Evolutionary conservation across 2,329 filamentous ascomycete genomes (phyloP).

Genomic region (Aspergillus japonicus): DNA sequence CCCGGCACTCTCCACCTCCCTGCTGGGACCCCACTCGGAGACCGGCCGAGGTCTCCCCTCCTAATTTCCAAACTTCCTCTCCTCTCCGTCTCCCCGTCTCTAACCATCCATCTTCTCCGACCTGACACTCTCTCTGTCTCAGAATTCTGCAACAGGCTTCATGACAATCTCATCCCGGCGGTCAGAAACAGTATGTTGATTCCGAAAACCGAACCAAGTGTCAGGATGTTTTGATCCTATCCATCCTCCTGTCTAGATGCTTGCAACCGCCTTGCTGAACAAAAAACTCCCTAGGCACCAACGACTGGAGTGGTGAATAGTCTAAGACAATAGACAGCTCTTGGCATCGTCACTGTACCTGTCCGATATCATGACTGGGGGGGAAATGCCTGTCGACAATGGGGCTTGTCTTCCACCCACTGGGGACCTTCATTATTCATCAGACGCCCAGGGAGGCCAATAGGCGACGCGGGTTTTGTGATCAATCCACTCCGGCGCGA

Average conservation of each 20-base stretch:
- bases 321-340: neutral
- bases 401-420: neutral
- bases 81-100: neutral
- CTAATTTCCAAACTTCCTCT: neutral
- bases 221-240: neutral
- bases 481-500: conserved; percentile 12
- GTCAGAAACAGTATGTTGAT: neutral
- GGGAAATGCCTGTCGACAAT: neutral
- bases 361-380: neutral
- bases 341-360: neutral
- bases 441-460: conserved; percentile 5
- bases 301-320: neutral
- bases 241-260: neutral
- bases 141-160: neutral
- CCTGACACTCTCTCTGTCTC: conserved; percentile 9
- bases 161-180: neutral
- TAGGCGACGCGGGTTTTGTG: conserved; percentile 12
- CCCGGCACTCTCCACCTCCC: too few species aligned
- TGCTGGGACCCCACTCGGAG: conserved; percentile 8
- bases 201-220: neutral
- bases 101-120: neutral
- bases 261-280: neutral
- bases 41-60: neutral
- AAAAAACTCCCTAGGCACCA: neutral
- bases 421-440: neutral